Evolutionary conservation across 495 filamentous ascomycete genomes (phyloP).

Genomic region (Xylaria bambusicola): DNA sequence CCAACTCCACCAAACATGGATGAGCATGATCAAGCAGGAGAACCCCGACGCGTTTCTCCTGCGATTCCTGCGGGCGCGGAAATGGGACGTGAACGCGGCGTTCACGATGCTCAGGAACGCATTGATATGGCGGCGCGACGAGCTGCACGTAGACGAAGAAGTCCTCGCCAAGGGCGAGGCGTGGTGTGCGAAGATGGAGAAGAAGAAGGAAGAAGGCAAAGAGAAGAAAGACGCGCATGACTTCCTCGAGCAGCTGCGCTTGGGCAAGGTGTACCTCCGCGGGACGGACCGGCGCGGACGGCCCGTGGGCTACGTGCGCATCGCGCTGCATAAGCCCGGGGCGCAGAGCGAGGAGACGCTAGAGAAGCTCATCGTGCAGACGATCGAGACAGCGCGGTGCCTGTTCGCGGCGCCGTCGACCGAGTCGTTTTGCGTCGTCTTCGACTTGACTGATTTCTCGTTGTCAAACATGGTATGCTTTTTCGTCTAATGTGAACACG

Average conservation of each 20-base stretch:
- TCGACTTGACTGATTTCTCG: slow-evolving; percentile 10
- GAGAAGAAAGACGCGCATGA: neutral
- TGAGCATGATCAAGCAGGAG: slow-evolving; percentile 15
- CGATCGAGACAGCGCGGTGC: slow-evolving; percentile 11
- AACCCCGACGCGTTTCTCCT: slow-evolving; percentile 75
- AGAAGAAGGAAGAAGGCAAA: neutral
- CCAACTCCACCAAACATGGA: slow-evolving; percentile 33
- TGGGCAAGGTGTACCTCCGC: slow-evolving; percentile 14
- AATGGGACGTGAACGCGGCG: slow-evolving; percentile 84
- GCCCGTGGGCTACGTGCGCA: slow-evolving; percentile 7
- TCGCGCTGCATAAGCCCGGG: slow-evolving; percentile 4
- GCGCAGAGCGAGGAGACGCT: slow-evolving; percentile 1
- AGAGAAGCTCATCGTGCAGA: slow-evolving; percentile 12
- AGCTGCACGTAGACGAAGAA: slow-evolving; percentile 1
- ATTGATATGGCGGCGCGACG: slow-evolving; percentile 1
- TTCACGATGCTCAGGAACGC: slow-evolving; percentile 1
- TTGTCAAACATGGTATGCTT: slow-evolving; percentile 12
- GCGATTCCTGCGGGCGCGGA: slow-evolving; percentile 86
- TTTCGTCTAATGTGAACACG: too few relatives aligned
- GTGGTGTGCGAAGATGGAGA: neutral
- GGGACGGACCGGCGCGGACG: neutral
- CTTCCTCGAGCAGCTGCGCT: neutral
- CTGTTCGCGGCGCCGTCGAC: slow-evolving; percentile 3
- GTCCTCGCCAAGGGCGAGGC: slow-evolving; percentile 2
- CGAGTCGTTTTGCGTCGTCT: slow-evolving; percentile 15